Conservation (phyloP, 345 rosid species). For the Lepidium aucheri region DNA sequence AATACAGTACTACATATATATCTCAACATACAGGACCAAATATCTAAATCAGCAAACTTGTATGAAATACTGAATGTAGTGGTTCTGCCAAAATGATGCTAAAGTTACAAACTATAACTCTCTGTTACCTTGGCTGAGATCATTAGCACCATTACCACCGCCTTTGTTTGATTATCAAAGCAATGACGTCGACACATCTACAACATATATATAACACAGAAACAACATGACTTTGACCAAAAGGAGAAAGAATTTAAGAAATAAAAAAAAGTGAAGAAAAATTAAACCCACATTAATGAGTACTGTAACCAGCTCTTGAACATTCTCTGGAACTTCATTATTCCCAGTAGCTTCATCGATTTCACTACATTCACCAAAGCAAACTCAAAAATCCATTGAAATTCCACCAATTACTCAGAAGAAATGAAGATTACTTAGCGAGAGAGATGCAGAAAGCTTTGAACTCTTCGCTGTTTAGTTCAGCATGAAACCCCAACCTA, state of each 20-base stretch:
- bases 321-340: conserved; percentile 41
- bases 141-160: conserved; percentile 70
- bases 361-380: conserved; percentile 41
- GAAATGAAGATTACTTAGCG: conserved; percentile 35
- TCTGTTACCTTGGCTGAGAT: conserved; percentile 69
- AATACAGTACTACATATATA: background rate
- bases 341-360: conserved; percentile 68
- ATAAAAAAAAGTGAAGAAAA: background rate
- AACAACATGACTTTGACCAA: background rate
- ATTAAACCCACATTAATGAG: conserved; percentile 38
- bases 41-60: background rate
- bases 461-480: background rate
- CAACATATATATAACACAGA: conserved; percentile 11
- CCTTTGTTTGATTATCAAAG: conserved; percentile 28
- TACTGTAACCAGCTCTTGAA: conserved; percentile 36
- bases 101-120: conserved; percentile 5
- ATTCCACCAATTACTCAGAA: background rate
- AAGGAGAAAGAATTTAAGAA: background rate
- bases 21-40: background rate
- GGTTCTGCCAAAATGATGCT: background rate
- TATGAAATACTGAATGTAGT: background rate
- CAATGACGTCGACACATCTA: conserved; percentile 44
- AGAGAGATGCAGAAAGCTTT: conserved; percentile 40
- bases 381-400: background rate
- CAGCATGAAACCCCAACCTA: background rate